A percentile compares a stretch with the other conserved stretches of the same genome.
These are phyloP conservation scores for Rhynchospora breviuscula DNA, from an alignment of 176 grass and related monocot species.

Conservation along the genomic window DNA sequence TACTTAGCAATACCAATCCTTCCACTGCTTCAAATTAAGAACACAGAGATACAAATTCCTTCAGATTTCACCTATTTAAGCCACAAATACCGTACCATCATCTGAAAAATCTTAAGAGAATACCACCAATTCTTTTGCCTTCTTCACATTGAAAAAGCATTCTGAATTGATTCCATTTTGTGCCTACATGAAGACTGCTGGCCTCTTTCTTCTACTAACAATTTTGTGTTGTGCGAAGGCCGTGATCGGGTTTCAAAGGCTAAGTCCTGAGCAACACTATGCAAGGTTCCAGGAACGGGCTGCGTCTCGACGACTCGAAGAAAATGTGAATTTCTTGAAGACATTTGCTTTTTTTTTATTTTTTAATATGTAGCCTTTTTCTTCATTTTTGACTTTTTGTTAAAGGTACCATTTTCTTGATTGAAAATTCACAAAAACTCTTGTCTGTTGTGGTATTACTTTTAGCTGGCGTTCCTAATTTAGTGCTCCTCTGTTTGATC, in stretches of 20 bases:
- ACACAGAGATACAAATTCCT: neutral
- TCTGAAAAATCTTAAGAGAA: neutral
- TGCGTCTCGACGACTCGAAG: constrained; percentile 16
- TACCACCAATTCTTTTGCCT: neutral
- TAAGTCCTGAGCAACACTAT: constrained; percentile 24
- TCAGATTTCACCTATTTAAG: neutral
- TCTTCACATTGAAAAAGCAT: neutral
- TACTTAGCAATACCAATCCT: too few relatives aligned
- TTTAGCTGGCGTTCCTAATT: neutral
- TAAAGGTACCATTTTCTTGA: neutral
- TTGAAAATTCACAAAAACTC: neutral
- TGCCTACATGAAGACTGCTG: constrained; percentile 11
- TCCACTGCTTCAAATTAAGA: neutral
- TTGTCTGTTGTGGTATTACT: neutral
- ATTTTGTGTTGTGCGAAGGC: neutral
- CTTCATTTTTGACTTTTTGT: neutral
- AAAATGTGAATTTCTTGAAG: constrained; percentile 8
- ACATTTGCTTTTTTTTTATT: neutral
- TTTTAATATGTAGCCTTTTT: neutral
- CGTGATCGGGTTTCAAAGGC: constrained; percentile 1
- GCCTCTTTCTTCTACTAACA: constrained; percentile 10
- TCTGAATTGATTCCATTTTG: neutral
- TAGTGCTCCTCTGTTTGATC: neutral
- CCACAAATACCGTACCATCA: neutral
- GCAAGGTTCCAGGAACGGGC: constrained; percentile 11